Percentiles rank a stretch among this genome's conserved stretches.
Evolutionary conservation across 2,329 filamentous ascomycete species (phyloP).

Genomic region (Phialemonium atrogriseum): DNA sequence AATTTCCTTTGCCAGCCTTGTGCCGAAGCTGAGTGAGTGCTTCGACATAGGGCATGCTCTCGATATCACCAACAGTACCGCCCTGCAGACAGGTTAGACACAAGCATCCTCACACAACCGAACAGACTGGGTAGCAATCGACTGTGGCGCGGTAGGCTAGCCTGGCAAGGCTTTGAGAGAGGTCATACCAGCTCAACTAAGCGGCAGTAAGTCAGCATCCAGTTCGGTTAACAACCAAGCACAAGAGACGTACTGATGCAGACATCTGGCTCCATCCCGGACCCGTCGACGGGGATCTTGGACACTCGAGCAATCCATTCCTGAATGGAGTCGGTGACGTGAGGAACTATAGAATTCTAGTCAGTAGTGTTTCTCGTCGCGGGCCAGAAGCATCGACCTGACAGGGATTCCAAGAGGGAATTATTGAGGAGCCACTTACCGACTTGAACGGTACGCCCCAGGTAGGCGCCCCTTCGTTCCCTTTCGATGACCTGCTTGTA

Average conservation of each 20-base stretch:
- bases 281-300: conserved; percentile 77
- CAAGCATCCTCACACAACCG: background rate
- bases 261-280: conserved; percentile 74
- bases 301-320: conserved; percentile 88
- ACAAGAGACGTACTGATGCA: conserved; percentile 59
- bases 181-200: conserved; percentile 27
- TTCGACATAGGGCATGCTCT: conserved; percentile 81
- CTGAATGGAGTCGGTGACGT: conserved; percentile 85
- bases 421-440: conserved; percentile 12
- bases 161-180: conserved; percentile 5
- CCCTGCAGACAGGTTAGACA: conserved; percentile 5
- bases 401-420: no score
- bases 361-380: no score
- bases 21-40: conserved; percentile 72
- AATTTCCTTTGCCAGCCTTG: conserved; percentile 67
- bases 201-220: conserved; percentile 6
- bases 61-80: conserved; percentile 59
- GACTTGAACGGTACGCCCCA: conserved; percentile 83
- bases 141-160: conserved; percentile 49
- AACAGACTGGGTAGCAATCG: conserved; percentile 11
- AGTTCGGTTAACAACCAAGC: conserved; percentile 1
- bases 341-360: no score
- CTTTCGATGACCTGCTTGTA: conserved; percentile 80
- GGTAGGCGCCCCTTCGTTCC: conserved; percentile 61
- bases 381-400: conserved; percentile 3